Base-by-base conservation (phyloP, 2,329 filamentous ascomycete genomes). In the Ambrosiella xylebori region DNA sequence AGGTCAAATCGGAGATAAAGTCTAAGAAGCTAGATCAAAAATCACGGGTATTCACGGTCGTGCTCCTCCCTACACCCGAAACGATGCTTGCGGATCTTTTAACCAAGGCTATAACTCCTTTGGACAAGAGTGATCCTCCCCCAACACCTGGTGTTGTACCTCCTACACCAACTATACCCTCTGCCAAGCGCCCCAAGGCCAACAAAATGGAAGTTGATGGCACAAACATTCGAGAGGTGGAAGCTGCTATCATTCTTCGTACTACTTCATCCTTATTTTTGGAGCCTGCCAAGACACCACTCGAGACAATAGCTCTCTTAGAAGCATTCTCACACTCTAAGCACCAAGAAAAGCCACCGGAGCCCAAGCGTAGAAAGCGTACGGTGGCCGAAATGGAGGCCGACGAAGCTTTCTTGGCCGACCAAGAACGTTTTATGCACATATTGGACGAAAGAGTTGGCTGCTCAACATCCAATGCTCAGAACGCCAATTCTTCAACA, bases 361-460 rank as follows among this genome's bases (percentile, higher is more conserved):
- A 85, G 61, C 89, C 89, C 2, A 96, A 95, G 75, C 84, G 84
- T 7, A 78, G 93, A 59, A 97, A 98, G 75, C 82, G 91, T 62
- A 98, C 93, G 0, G 84, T 94, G 15, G 93, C 93, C 7, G 91
- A 98, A 67, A 81, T 97, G 73, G 93, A 88, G 7, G 91, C 91
- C 7, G 93, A 98, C 66, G 90, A 98, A 71, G 91, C 93, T 0
- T 77, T 88, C 61, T 88, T 89, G 0, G 91, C 90, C 19, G 87
- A 89, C 60, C 83, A 88, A 63, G 90, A 98, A 70, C 81, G 88
- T 52, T 94, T 88, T 64, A 93, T 98, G 88, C 82, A 97, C 55
- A 84, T 88, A 19, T 81, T 90, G 70, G 93, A 98, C 65, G 91
- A 96, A 64, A 80, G 88, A 5, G 77, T 89, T 61, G 78, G 81